Percentiles rank a stretch among this genome's conserved stretches.
Conservation (phyloP, 805 yeast species). For the Saccharomycopsis sp. region DNA sequence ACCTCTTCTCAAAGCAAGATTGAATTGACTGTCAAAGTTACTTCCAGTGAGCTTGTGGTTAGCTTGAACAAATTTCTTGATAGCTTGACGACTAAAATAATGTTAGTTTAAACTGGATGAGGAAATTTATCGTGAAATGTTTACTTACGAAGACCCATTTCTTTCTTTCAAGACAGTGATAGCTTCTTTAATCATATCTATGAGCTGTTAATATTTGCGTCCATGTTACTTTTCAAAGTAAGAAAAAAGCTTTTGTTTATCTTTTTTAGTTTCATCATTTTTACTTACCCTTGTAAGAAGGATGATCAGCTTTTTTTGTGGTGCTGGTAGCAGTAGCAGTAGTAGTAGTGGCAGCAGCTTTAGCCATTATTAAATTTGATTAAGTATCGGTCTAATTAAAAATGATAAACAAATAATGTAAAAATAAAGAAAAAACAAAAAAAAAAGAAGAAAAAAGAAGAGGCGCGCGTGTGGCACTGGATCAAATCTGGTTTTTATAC, state of each 20-base stretch:
- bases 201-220: conserved; percentile 10
- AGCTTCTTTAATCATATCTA: conserved; percentile 44
- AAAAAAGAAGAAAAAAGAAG: neutral
- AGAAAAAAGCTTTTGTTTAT: too few species aligned
- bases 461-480: conserved; percentile 9
- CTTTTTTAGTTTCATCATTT: neutral
- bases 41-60: conserved; percentile 51
- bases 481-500: conserved; percentile 3
- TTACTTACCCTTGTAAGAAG: conserved; percentile 32
- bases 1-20: conserved; percentile 72
- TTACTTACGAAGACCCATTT: conserved; percentile 65
- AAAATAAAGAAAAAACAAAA: neutral
- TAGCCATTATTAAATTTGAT: conserved; percentile 9
- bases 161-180: conserved; percentile 67
- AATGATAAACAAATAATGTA: too few species aligned
- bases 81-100: conserved; percentile 62
- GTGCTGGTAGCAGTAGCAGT: conserved; percentile 17
- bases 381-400: neutral
- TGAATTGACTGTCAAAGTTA: conserved; percentile 70
- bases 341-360: conserved; percentile 20
- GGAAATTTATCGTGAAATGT: too few species aligned
- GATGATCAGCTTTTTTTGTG: conserved; percentile 22
- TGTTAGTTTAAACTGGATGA: conserved; percentile 5
- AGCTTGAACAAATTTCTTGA: conserved; percentile 73
- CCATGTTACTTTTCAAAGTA: conserved; percentile 26